Evolutionary conservation across 1,284 basidiomycete species (phyloP).

Genomic region (Leccinum pallidistipes): DNA sequence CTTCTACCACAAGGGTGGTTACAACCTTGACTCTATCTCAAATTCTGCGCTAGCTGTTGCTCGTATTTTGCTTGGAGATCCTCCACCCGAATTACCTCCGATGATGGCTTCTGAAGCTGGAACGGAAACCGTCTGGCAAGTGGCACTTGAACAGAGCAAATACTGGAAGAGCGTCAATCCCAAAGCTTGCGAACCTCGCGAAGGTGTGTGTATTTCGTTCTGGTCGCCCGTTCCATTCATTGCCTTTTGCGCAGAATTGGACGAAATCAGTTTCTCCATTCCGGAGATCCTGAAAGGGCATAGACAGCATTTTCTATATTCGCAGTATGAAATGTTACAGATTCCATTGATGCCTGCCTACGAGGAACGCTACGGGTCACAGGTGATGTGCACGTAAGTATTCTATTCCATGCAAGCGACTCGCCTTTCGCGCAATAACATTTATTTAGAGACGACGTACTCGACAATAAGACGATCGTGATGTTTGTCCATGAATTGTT

Average conservation of each 20-base stretch:
- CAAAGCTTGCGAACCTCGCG: slow-evolving; percentile 75
- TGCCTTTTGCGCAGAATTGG: slow-evolving; percentile 44
- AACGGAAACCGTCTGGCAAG: slow-evolving; percentile 86
- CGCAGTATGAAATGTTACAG: slow-evolving; percentile 72
- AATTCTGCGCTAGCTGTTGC: slow-evolving; percentile 87
- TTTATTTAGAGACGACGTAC: slow-evolving; percentile 57
- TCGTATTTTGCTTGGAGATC: slow-evolving; percentile 81
- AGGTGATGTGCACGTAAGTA: slow-evolving; percentile 84
- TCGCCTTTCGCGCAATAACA: slow-evolving; percentile 8
- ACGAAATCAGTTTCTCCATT: slow-evolving; percentile 61
- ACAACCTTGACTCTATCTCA: slow-evolving; percentile 90
- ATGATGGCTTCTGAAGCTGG: slow-evolving; percentile 75
- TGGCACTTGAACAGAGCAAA: slow-evolving; percentile 83
- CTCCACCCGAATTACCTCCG: slow-evolving; percentile 71
- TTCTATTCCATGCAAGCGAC: neutral
- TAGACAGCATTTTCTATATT: slow-evolving; percentile 76
- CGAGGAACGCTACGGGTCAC: slow-evolving; percentile 70
- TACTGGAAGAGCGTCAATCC: slow-evolving; percentile 89
- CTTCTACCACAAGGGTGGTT: slow-evolving; percentile 75
- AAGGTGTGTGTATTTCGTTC: slow-evolving; percentile 47
- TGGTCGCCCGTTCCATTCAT: neutral
- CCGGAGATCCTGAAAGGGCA: slow-evolving; percentile 86
- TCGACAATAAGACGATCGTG: slow-evolving; percentile 70
- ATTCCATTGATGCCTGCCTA: slow-evolving; percentile 76
- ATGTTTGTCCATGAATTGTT: slow-evolving; percentile 93